Base-by-base conservation (phyloP, 768 basidiomycete species). In the Agaricus subrufescens region DNA sequence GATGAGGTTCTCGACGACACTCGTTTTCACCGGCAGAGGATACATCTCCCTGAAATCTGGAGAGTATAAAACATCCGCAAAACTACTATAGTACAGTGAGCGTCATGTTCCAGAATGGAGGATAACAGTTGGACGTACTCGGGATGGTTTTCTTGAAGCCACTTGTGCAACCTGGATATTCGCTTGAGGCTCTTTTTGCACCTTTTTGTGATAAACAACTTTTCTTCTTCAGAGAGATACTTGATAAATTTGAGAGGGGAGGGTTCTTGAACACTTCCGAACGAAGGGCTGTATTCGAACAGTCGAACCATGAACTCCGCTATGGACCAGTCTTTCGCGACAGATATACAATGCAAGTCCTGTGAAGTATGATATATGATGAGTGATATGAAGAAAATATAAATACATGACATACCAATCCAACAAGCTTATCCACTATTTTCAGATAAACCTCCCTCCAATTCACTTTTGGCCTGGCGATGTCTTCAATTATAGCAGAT, bases 261-360 rank as follows among this genome's bases (percentile, higher is more conserved):
- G 42, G 56, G 53, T 38, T 48, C 49, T 10, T 47, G n/a, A 7
- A 31, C 14, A 44, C 25, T 40, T 46, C 45, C 44, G 34, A 40
- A 51, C 59, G 45, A 66, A 63, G 9, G 72, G 52, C 74, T 71
- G 61, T 78, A 79, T 61, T 76, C 70, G 44, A 76, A 70, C 59
- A 75, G 74, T 6, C 70, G 70, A 39, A 71, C 55, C 63, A 72
- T 68, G 54, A 73, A 73, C 34, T 72, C 66, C 5, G 67, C 57
- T 51, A 73, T 63, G 15, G 69, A 71, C 23, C 55, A 56, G 23
- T 48, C 42, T 19, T 45, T 44, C n/a, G 55, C 50, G 23, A 46
- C n/a, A 26, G 38, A 56, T 6, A 44, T 30, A 11, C 42, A 50
- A 19, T 56, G 50, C 43, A 56, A 25, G 37, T 56, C 55, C 55